These are phyloP conservation scores for Ogataea saltuana DNA, from an alignment of 805 yeast species.

Conservation along the genomic window DNA sequence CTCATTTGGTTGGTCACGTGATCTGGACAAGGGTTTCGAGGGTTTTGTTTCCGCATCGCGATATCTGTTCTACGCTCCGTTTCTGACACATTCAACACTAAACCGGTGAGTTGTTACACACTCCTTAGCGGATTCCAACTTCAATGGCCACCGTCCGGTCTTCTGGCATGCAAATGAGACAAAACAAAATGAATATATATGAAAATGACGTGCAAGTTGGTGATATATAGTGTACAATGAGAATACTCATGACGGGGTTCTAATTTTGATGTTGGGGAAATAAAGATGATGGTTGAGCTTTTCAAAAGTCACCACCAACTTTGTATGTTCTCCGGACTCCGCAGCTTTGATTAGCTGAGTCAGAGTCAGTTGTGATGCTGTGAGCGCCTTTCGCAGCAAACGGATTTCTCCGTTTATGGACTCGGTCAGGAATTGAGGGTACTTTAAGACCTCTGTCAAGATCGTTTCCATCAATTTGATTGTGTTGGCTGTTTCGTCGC, in stretches of 20 bases:
- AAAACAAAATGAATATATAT: neutral
- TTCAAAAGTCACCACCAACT: conserved; percentile 28
- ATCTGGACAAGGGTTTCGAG: conserved; percentile 9
- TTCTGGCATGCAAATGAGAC: conserved; percentile 31
- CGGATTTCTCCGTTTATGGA: conserved; percentile 14
- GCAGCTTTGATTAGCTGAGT: conserved; percentile 19
- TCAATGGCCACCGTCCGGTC: conserved; percentile 57
- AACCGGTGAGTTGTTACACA: conserved; percentile 55
- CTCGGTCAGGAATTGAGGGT: conserved; percentile 11
- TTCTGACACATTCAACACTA: conserved; percentile 36
- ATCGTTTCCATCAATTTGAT: conserved; percentile 12
- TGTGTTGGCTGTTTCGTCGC: conserved; percentile 17
- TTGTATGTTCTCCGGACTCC: conserved; percentile 8
- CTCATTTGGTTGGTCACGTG: conserved; percentile 13
- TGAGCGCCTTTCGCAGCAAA: conserved; percentile 30
- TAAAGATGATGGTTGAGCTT: conserved; percentile 44
- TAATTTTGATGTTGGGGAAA: conserved; percentile 43
- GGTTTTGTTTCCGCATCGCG: neutral
- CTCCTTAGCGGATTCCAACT: conserved; percentile 58
- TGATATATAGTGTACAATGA: conserved; percentile 1
- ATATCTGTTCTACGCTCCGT: neutral
- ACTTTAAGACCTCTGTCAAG: conserved; percentile 10
- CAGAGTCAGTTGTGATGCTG: conserved; percentile 30
- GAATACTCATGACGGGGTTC: neutral
- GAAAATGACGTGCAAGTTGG: neutral